Evolutionary conservation across 768 basidiomycete genomes (phyloP), one percentile per base, ranked within the genome.

Genomic region (Pleurotus tuber-regium): DNA sequence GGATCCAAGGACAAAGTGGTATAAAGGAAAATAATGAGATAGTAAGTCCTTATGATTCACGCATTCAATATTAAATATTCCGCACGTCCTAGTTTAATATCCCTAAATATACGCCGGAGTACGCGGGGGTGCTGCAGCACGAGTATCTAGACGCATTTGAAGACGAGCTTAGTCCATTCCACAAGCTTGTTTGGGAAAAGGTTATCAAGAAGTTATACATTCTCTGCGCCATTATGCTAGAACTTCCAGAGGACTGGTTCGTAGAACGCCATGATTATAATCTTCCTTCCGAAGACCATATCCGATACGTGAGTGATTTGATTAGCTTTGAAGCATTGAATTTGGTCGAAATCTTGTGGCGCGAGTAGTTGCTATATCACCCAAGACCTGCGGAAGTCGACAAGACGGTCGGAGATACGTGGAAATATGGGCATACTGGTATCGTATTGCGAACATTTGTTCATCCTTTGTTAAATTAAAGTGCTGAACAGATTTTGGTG

Each of bases 401-500:
- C 40, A 55, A 55, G 29, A 69, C 66, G 50, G 67, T 72, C 0
- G 66, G 70, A n/a, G 70, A 73, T 21, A 68, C 74, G 21, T 79
- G 73, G 73, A 59, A 70, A 24, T 66, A 73, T 35, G 78, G 78
- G 3, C 78, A 78, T 53, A 76, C 72, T 1, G 76, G 73, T 73
- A 23, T 6, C 58, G 55, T 19, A 4, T 2, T 38, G 21, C 1
- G 31, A 23, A 48, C 43, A 25, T 23, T 43, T 56, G 8, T 48
- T 12, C 16, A 7, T 12, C n/a, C n/a, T n/a, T n/a, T n/a, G n/a
- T n/a, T n/a, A n/a, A n/a, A n/a, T n/a, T n/a, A n/a, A n/a, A 19
- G 18, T 1, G 21, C 31, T 24, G 8, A 47, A 25, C 21, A 59
- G 58, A 56, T 39, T 56, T 54, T 41, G 55, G 52, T 54, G 43